A percentile compares a stretch with the other conserved stretches of the same genome.
These are phyloP conservation scores for Andrographis paniculata DNA, from an alignment of 305 asterid genomes.

Conservation along the genomic window DNA sequence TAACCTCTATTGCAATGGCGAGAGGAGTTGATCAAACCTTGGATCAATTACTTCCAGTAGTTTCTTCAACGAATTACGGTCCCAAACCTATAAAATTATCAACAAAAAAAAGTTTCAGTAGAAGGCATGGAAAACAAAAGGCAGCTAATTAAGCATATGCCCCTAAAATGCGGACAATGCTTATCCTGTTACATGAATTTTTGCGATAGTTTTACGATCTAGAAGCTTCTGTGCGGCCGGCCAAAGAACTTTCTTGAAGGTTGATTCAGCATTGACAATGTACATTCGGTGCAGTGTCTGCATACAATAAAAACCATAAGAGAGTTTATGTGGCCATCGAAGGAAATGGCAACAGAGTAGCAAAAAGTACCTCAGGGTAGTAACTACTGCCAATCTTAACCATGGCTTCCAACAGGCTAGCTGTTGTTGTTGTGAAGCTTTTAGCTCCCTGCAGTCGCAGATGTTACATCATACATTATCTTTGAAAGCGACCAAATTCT, in stretches of 20 bases:
- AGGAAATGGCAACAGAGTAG: slow-evolving; percentile 10
- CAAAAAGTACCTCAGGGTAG: slow-evolving; percentile 73
- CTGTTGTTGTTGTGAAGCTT: slow-evolving; percentile 66
- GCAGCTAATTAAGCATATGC: neutral
- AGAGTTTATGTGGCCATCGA: neutral
- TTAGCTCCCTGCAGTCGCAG: slow-evolving; percentile 53
- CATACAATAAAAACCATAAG: slow-evolving; percentile 18
- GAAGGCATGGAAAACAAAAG: slow-evolving; percentile 14
- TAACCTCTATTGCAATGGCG: slow-evolving; percentile 12
- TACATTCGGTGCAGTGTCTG: slow-evolving; percentile 87
- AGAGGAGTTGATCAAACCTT: slow-evolving; percentile 39
- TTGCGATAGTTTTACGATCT: slow-evolving; percentile 72
- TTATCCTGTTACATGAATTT: slow-evolving; percentile 52
- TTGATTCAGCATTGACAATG: slow-evolving; percentile 85
- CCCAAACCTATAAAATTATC: slow-evolving; percentile 53
- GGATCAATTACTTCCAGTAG: slow-evolving; percentile 74
- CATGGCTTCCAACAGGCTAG: slow-evolving; percentile 67
- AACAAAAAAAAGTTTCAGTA: slow-evolving; percentile 11
- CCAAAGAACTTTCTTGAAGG: slow-evolving; percentile 91
- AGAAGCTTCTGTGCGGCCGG: slow-evolving; percentile 86
- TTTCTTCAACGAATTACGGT: slow-evolving; percentile 62
- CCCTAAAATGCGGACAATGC: slow-evolving; percentile 1
- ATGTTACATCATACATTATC: too few relatives aligned
- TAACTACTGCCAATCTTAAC: slow-evolving; percentile 72
- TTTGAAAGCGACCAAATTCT: neutral